These are phyloP conservation scores for Theobroma grandiflorum DNA, from an alignment of 441 rosid species.

Conservation along the genomic window DNA sequence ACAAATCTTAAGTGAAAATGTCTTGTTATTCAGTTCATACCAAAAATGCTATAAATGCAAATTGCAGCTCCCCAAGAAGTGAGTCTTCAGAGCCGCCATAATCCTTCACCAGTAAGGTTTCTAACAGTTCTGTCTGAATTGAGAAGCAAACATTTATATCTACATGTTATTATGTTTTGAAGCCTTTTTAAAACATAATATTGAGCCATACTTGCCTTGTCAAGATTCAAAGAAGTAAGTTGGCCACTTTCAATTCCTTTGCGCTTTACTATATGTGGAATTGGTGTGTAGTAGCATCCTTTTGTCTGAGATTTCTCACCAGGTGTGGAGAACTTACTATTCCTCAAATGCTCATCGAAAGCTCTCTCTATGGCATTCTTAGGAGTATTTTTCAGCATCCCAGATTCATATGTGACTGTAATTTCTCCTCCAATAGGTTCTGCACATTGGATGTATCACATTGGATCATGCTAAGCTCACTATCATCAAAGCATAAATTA, in stretches of 20 bases:
- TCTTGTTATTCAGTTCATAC: conserved; percentile 44
- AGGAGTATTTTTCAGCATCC: conserved; percentile 45
- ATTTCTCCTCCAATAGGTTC: conserved; percentile 96
- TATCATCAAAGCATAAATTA: neutral
- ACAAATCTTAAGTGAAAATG: conserved; percentile 13
- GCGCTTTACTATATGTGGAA: conserved; percentile 73
- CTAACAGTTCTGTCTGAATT: conserved; percentile 71
- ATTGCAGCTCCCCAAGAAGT: conserved; percentile 91
- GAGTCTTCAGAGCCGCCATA: conserved; percentile 76
- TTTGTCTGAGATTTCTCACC: conserved; percentile 47
- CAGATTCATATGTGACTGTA: conserved; percentile 68
- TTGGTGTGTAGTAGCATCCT: conserved; percentile 78
- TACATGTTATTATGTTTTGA: conserved; percentile 15
- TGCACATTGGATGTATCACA: conserved; percentile 38
- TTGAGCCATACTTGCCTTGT: conserved; percentile 61
- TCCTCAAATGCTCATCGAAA: conserved; percentile 72
- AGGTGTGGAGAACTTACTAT: conserved; percentile 55
- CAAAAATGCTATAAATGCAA: conserved; percentile 87
- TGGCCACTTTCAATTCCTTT: conserved; percentile 68
- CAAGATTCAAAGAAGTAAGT: conserved; percentile 88
- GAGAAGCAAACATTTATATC: conserved; percentile 20
- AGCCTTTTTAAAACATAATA: neutral
- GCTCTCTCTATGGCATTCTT: conserved; percentile 69
- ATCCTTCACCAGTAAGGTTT: conserved; percentile 60
- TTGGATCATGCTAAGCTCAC: neutral